Percentiles rank a stretch among this genome's conserved stretches.
These are phyloP conservation scores for Xylaria telfairii DNA, from an alignment of 495 filamentous ascomycete species.

Conservation along the genomic window DNA sequence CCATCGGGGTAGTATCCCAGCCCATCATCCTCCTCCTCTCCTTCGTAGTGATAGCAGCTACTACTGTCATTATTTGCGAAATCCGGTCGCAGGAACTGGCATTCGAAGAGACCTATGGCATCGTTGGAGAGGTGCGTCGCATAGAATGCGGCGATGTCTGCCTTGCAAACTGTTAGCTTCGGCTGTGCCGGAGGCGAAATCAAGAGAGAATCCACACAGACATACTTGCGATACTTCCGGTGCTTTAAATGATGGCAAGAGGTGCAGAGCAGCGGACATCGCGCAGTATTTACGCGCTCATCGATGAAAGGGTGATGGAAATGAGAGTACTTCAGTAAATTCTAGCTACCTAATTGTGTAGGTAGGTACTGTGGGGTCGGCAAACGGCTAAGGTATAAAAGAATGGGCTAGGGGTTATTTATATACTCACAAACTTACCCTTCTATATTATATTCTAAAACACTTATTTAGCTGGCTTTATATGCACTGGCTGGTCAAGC, in stretches of 20 bases:
- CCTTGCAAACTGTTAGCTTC: slow-evolving; percentile 54
- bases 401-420: too few species aligned
- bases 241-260: slow-evolving; percentile 28
- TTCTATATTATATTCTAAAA: too few species aligned
- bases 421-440: too few species aligned
- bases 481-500: too few species aligned
- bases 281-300: slow-evolving; percentile 7
- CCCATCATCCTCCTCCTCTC: slow-evolving; percentile 67
- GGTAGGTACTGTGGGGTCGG: too few species aligned
- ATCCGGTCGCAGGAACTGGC: slow-evolving; percentile 51
- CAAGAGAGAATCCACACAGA: background rate
- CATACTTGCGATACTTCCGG: slow-evolving; percentile 61
- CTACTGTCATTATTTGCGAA: slow-evolving; percentile 27
- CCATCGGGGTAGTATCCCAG: slow-evolving; percentile 92
- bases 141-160: slow-evolving; percentile 77
- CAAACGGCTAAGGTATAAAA: too few species aligned
- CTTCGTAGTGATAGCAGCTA: slow-evolving; percentile 40
- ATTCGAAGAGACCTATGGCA: slow-evolving; percentile 54
- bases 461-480: too few species aligned
- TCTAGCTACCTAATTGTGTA: too few species aligned
- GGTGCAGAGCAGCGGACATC: slow-evolving; percentile 31
- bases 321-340: too few species aligned
- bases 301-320: background rate
- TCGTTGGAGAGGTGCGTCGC: slow-evolving; percentile 62
- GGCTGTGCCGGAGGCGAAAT: slow-evolving; percentile 7